Conservation (phyloP, 2,329 filamentous ascomycete species). For the Colletotrichum sp. region DNA sequence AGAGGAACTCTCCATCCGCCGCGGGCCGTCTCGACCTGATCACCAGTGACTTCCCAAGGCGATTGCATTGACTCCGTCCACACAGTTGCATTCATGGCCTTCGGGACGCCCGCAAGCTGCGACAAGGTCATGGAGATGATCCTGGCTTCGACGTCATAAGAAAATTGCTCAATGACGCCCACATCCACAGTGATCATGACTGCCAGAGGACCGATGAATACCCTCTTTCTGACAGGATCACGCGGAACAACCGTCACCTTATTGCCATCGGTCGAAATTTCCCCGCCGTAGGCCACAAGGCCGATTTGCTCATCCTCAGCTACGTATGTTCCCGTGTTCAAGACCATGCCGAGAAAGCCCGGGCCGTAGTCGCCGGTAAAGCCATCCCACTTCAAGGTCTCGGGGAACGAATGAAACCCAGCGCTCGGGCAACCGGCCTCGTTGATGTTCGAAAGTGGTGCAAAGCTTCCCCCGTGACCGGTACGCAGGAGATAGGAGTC, state of each 20-base stretch:
- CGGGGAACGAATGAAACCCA: conserved; percentile 62
- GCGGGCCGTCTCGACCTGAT: neutral
- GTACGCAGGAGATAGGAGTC: conserved; percentile 57
- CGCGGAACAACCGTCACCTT: neutral
- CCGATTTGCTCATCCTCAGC: neutral
- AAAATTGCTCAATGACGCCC: conserved; percentile 41
- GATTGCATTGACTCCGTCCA: neutral
- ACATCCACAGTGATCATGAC: conserved; percentile 22
- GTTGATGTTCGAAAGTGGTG: conserved; percentile 60
- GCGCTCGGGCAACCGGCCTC: conserved; percentile 57
- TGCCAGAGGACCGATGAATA: neutral
- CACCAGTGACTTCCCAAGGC: neutral
- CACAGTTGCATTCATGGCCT: neutral
- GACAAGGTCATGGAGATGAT: neutral
- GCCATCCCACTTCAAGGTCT: conserved; percentile 60
- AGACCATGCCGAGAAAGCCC: conserved; percentile 39
- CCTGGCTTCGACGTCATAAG: neutral
- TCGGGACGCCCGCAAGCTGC: neutral
- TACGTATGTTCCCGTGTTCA: neutral
- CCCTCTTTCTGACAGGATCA: neutral
- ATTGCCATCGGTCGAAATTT: neutral
- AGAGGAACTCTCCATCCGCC: neutral
- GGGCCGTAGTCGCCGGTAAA: conserved; percentile 64
- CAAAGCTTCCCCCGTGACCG: conserved; percentile 60
- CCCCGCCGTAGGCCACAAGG: neutral